Conservation (phyloP, 1,284 basidiomycete species). For the Athelia sp. region DNA sequence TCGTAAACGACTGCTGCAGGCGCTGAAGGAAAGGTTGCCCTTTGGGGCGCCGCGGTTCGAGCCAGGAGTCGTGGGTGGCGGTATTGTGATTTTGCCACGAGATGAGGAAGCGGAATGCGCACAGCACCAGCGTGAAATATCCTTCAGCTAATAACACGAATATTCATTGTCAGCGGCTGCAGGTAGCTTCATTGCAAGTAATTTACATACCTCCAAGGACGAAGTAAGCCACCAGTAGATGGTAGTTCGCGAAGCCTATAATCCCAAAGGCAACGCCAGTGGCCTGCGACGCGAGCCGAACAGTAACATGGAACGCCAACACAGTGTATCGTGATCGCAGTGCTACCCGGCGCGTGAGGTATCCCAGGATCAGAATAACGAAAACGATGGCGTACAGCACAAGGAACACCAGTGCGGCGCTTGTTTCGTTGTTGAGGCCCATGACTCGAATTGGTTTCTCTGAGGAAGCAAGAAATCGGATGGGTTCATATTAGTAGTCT, state of each 20-base stretch:
- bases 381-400: slow-evolving; percentile 24
- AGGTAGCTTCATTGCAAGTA: background rate
- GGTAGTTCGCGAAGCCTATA: slow-evolving; percentile 19
- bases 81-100: slow-evolving; percentile 30
- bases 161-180: background rate
- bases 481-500: no score
- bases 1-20: slow-evolving; percentile 15
- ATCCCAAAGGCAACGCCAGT: slow-evolving; percentile 27
- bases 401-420: slow-evolving; percentile 23
- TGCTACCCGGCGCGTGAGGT: slow-evolving; percentile 18
- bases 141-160: slow-evolving; percentile 19
- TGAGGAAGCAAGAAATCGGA: no score
- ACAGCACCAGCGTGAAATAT: slow-evolving; percentile 27
- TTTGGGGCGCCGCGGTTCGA: slow-evolving; percentile 21
- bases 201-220: slow-evolving; percentile 10
- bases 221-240: slow-evolving; percentile 26
- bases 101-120: slow-evolving; percentile 28
- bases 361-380: slow-evolving; percentile 19
- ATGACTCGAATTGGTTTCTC: no score
- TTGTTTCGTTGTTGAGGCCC: slow-evolving; percentile 6
- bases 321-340: slow-evolving; percentile 23
- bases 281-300: slow-evolving; percentile 27
- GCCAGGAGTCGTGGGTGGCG: slow-evolving; percentile 23
- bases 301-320: slow-evolving; percentile 24
- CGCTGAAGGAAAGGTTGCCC: slow-evolving; percentile 8